Evolutionary conservation across 345 rosid species (phyloP).

Genomic region (Conringia planisiliqua): DNA sequence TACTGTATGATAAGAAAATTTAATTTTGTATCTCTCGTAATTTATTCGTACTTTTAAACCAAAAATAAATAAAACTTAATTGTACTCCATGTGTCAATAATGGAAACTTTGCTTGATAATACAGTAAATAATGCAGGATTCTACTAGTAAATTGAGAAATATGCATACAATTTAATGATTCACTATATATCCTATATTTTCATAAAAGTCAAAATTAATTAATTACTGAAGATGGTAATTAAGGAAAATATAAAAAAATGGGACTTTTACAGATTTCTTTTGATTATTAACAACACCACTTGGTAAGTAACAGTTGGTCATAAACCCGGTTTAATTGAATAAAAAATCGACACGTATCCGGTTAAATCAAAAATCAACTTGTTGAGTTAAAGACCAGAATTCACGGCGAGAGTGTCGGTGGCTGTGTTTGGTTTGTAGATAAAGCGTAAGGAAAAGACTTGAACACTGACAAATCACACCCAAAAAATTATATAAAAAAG

Average conservation of each 20-base stretch:
- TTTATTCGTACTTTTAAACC: background rate
- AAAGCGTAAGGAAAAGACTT: constrained; percentile 5
- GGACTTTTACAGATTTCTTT: background rate
- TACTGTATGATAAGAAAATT: background rate
- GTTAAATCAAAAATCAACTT: background rate
- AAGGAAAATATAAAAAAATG: background rate
- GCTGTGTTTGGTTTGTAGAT: background rate
- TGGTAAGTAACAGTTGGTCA: background rate
- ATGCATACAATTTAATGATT: background rate
- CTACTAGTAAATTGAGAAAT: background rate
- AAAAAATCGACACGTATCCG: background rate
- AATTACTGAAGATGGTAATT: background rate
- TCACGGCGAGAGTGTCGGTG: constrained; percentile 35
- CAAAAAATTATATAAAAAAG: background rate
- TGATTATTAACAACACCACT: background rate
- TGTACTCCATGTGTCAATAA: background rate
- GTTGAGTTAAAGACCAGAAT: constrained; percentile 12
- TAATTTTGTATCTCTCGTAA: background rate
- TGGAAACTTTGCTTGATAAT: background rate
- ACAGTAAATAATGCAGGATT: background rate
- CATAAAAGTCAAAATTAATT: background rate
- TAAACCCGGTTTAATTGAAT: background rate
- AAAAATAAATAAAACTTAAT: background rate
- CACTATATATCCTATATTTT: background rate
- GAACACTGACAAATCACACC: constrained; percentile 13